Evolutionary conservation across 306 rosid species (phyloP).

Genomic region (Cucumis sativus): Cucumber_9930_V3 NC_026659.2:10668501-10669000

Average conservation of each 20-base stretch:
- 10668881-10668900: neutral
- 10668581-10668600: conserved; percentile 41
- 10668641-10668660: neutral
- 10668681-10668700: conserved; percentile 25
- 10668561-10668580: conserved; percentile 35
- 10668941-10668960: neutral
- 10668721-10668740: conserved; percentile 58
- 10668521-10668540: conserved; percentile 51
- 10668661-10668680: neutral
- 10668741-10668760: conserved; percentile 51
- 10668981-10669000: neutral
- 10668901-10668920: neutral
- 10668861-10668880: neutral
- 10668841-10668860: conserved; percentile 40
- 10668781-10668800: conserved; percentile 54
- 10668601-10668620: conserved; percentile 63
- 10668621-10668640: conserved; percentile 6
- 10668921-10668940: neutral
- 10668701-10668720: conserved; percentile 36
- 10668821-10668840: conserved; percentile 61
- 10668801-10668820: conserved; percentile 66
- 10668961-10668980: neutral
- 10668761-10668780: conserved; percentile 54
- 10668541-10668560: conserved; percentile 35
- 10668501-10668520: conserved; percentile 40